Conservation (phyloP, 805 yeast genomes). For the Starmerella geochares region DNA sequence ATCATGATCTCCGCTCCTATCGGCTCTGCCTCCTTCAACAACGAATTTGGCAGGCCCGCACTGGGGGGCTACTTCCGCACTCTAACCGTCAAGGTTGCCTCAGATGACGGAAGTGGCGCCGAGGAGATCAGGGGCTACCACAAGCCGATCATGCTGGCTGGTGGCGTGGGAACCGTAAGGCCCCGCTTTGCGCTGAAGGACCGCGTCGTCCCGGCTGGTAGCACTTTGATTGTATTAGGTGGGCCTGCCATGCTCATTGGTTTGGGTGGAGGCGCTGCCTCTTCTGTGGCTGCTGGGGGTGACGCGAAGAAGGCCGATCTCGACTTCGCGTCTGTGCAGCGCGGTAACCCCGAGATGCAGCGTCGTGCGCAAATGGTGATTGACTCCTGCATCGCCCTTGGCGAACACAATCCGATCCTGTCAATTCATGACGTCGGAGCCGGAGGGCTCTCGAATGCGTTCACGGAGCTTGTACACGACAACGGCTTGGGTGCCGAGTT, state of each 20-base stretch:
- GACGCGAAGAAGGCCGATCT: slow-evolving; percentile 71
- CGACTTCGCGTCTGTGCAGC: slow-evolving; percentile 97
- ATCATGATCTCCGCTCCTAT: slow-evolving; percentile 96
- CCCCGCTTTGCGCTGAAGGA: slow-evolving; percentile 86
- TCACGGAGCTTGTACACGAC: slow-evolving; percentile 96
- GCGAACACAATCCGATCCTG: slow-evolving; percentile 68
- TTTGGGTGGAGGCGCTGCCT: slow-evolving; percentile 99
- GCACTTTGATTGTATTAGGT: slow-evolving; percentile 85
- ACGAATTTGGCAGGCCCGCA: slow-evolving; percentile 97
- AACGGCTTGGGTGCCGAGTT: slow-evolving; percentile 90
- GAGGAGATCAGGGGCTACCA: slow-evolving; percentile 86
- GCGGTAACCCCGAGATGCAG: slow-evolving; percentile 99
- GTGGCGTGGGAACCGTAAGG: slow-evolving; percentile 96
- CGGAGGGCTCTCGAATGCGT: slow-evolving; percentile 94
- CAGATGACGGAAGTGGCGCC: slow-evolving; percentile 41
- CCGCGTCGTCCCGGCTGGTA: slow-evolving; percentile 80
- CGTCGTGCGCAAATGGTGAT: slow-evolving; percentile 98
- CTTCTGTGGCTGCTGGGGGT: slow-evolving; percentile 80
- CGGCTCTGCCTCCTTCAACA: slow-evolving; percentile 96
- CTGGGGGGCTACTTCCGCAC: slow-evolving; percentile 95
- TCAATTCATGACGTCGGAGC: slow-evolving; percentile 99
- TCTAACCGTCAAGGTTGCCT: slow-evolving; percentile 65
- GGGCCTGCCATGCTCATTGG: slow-evolving; percentile 98
- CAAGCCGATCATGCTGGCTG: slow-evolving; percentile 98
- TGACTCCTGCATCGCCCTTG: slow-evolving; percentile 81